Percentiles rank a stretch among this genome's conserved stretches.
phyloP scores from a whole-genome alignment of 306 rosid genomes.

The Albizia julibrissin region DNA sequence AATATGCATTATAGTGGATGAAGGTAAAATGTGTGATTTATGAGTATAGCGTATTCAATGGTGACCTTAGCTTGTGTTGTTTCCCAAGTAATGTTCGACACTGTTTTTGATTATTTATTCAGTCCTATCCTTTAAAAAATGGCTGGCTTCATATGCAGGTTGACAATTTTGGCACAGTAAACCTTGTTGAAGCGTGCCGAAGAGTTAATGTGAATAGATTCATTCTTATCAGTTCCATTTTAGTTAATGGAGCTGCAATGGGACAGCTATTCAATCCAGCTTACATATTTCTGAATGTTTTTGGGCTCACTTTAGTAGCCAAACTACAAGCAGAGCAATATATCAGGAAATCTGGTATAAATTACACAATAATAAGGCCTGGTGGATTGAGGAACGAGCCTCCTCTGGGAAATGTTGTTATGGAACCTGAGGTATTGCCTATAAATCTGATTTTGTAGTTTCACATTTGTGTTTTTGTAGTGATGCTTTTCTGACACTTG shows the following conservation, averaged over 20 bases:
- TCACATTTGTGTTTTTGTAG: conserved; percentile 2
- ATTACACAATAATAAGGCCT: conserved; percentile 95
- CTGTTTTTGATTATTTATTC: background rate
- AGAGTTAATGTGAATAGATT: conserved; percentile 73
- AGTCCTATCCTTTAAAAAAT: conserved; percentile 15
- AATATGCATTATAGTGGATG: background rate
- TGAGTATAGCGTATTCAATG: background rate
- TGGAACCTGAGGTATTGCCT: conserved; percentile 83
- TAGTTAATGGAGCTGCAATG: conserved; percentile 97
- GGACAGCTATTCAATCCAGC: conserved; percentile 92
- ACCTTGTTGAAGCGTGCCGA: conserved; percentile 93
- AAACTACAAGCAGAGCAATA: conserved; percentile 86
- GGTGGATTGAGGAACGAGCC: conserved; percentile 94
- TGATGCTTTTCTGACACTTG: background rate
- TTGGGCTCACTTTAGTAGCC: conserved; percentile 90
- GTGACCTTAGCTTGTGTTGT: background rate
- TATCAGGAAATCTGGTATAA: conserved; percentile 84
- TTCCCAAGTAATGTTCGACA: background rate
- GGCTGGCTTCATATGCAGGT: conserved; percentile 53
- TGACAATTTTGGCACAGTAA: conserved; percentile 88
- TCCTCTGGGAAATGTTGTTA: conserved; percentile 80
- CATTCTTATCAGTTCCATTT: conserved; percentile 88
- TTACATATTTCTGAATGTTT: conserved; percentile 84
- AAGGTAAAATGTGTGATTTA: background rate
- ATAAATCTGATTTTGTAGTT: conserved; percentile 20